Evolutionary conservation across 2,329 filamentous ascomycete species (phyloP), one percentile per base, ranked within the genome.

Genomic region (Aspergillus hortae): DNA sequence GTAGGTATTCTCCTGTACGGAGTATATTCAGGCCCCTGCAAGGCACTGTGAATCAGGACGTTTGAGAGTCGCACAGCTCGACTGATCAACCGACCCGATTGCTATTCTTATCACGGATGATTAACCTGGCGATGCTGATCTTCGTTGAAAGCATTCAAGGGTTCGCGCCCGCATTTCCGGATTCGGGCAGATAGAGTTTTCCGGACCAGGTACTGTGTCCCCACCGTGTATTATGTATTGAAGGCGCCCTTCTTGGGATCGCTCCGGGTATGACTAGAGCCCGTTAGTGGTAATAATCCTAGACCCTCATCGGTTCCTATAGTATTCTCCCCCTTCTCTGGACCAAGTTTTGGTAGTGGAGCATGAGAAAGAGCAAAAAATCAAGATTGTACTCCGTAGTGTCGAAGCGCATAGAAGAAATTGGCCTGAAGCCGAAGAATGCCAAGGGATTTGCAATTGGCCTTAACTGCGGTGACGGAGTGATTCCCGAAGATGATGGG

Each of bases 131-230:
- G 30, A 48, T 36, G 56, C 40, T 48, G 55, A 51, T 55, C 43
- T 32, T 47, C 32, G 46, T 52, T 50, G 48, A 53, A 35, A 17
- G 25, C 46, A 40, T 52, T 46, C 44, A 41, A 55, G 52, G 48
- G 51, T 49, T 56, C 43, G 40, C 43, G 40, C 40, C 40, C 40
- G 17, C 40, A 41, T 48, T 58, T 56, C 54, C 56, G 54, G 45
- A 51, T 56, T 54, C 52, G 55, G 46, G n/a, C 53, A 53, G 51
- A 57, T 55, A 53, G 54, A 53, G 52, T 58, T 58, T 58, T 55
- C 49, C 47, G 52, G 41, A 42, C 51, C 49, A 58, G 49, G 51
- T 41, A 54, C 55, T 55, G 44, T 45, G 49, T 42, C 51, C 48
- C 56, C 48, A 50, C 38, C 23, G 25, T 40, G 32, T 46, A 48